Conservation (phyloP, 2,329 filamentous ascomycete genomes). For the Penicillium brasilianum region DNA sequence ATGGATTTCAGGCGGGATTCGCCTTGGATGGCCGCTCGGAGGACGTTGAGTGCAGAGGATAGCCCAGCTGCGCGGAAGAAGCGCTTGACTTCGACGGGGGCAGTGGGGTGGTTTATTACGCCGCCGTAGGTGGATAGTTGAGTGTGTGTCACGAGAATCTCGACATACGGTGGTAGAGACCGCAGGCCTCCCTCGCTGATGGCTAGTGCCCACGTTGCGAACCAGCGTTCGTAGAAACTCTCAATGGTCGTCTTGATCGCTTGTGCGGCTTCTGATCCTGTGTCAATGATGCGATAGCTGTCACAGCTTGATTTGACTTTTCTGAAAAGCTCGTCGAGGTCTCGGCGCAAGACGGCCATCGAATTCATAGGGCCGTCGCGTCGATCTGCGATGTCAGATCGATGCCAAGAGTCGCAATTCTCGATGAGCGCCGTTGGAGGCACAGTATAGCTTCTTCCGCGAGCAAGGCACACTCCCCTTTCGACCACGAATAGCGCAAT, state of each 20-base stretch:
- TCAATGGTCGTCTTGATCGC: slow-evolving; percentile 65
- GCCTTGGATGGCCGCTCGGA: slow-evolving; percentile 74
- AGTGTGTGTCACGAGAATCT: slow-evolving; percentile 75
- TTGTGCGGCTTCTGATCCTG: slow-evolving; percentile 40
- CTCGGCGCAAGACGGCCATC: slow-evolving; percentile 70
- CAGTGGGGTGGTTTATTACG: slow-evolving; percentile 75
- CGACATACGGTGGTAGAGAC: slow-evolving; percentile 71
- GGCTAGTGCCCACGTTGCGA: slow-evolving; percentile 62
- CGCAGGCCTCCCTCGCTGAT: slow-evolving; percentile 57
- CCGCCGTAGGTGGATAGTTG: slow-evolving; percentile 75
- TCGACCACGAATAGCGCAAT: slow-evolving; percentile 74
- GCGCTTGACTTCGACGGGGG: slow-evolving; percentile 70
- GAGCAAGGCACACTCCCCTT: slow-evolving; percentile 71
- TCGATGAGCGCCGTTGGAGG: slow-evolving; percentile 69
- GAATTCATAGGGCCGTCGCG: slow-evolving; percentile 75
- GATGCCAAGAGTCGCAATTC: slow-evolving; percentile 72
- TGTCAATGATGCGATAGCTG: slow-evolving; percentile 38
- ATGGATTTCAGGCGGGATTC: slow-evolving; percentile 72
- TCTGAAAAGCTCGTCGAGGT: slow-evolving; percentile 54
- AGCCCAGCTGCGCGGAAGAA: slow-evolving; percentile 75
- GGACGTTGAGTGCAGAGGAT: slow-evolving; percentile 74
- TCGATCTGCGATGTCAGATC: slow-evolving; percentile 65
- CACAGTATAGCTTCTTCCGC: slow-evolving; percentile 70
- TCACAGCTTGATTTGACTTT: slow-evolving; percentile 45
- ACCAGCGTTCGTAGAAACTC: slow-evolving; percentile 69